Base-by-base conservation (phyloP, 805 yeast genomes). In the Saccharomycopsis javanensis region DNA sequence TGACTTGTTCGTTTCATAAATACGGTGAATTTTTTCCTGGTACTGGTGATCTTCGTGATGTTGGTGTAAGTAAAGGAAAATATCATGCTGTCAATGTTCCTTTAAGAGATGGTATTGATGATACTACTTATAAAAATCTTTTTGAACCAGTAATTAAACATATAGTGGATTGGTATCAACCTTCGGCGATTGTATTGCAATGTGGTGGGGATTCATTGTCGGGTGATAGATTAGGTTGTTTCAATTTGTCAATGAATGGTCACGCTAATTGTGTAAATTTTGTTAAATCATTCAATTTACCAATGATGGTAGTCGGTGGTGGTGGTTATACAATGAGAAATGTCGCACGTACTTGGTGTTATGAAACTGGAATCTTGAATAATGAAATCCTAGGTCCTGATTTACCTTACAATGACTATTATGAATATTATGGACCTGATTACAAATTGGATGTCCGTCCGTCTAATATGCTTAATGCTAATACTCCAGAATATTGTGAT, bases 261-360 rank as follows among this genome's bases (percentile, higher is more conserved):
- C 99, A 95, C 69, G 98, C 97, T 45, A 95, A 92, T 71, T 94
- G 99, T 75, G 88, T 92, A 54, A 83, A 85, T 64, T 92, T 81
- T 71, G 89, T 91, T 54, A 87, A 86, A 68, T 79, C 87, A 7
- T 88, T 92, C 67, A 87, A 88, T 52, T 78, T 94, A 16, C 98
- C 99, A 8, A 73, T 88, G 79, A 80, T 94, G 84, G 96, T 94
- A 31, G 77, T 94, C 20, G 99, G 99, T 45, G 99, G 99, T 53
- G 99, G 99, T 64, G 99, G 99, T 20, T 94, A 94, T 72, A 94
- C 99, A 2, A 95, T 96, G 79, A 80, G 97, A 69, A 94, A 94
- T 68, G 99, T 94, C 53, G 89, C 97, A 4, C 77, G 99, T 64
- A 80, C 96, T 11, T 92, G 99, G 98, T 81, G 96, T 1, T 91